Conservation (phyloP, 345 rosid genomes). For the Raphanus sativus region DNA sequence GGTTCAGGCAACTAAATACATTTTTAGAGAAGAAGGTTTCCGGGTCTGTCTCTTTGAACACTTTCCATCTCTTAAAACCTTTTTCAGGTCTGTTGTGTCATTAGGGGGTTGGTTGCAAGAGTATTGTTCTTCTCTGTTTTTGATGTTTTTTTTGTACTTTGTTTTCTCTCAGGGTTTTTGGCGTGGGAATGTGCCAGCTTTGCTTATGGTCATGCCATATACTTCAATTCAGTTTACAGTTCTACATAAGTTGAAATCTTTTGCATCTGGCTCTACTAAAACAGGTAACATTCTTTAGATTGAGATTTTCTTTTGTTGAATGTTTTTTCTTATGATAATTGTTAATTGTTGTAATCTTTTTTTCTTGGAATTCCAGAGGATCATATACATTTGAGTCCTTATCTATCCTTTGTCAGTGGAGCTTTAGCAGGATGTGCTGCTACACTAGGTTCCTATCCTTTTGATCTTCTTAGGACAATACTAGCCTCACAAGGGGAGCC, state of each 20-base stretch:
- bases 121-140: no score
- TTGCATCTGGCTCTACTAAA: constrained; percentile 83
- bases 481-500: constrained; percentile 99
- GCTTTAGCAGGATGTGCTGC: constrained; percentile 96
- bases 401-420: constrained; percentile 79
- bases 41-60: constrained; percentile 47
- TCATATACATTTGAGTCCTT: constrained; percentile 81
- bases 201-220: constrained; percentile 96
- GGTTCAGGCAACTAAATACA: constrained; percentile 86
- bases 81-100: background rate
- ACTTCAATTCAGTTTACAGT: constrained; percentile 90
- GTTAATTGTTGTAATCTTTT: constrained; percentile 11
- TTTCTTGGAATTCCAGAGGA: constrained; percentile 57
- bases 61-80: background rate
- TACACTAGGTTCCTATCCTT: constrained; percentile 95
- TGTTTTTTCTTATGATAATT: background rate
- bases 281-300: constrained; percentile 52
- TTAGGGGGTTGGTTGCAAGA: no score
- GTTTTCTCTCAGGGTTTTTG: constrained; percentile 83
- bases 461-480: constrained; percentile 89
- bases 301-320: background rate
- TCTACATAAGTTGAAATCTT: constrained; percentile 69
- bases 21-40: constrained; percentile 89
- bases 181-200: constrained; percentile 99
- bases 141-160: constrained; percentile 27